Evolutionary conservation across 2,329 filamentous ascomycete genomes (phyloP), one percentile per base, ranked within the genome.

Genomic region (Talaromyces amestolkiae): DNA sequence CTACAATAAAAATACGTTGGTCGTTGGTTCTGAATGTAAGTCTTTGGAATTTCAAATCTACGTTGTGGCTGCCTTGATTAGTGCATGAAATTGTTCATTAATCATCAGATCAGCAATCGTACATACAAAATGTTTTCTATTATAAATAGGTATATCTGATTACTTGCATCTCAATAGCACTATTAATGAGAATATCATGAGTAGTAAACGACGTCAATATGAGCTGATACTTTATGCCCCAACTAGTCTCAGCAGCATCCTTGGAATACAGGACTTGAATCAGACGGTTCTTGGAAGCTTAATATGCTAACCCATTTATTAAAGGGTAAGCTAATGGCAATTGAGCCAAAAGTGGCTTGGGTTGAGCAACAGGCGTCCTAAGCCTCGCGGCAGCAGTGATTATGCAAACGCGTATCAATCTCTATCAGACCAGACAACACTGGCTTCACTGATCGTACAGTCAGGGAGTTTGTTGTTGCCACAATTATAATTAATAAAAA

Each of bases 121-220:
- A 37, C 33, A 19, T 37, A 7, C 7, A 31, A 31, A 31, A 5
- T 37, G 33, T 39, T 31, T 9, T 61, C 19, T 31, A 53, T 27
- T 41, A 24, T 31, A 6, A 31, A 22, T n/a, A 22, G 8, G 43
- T n/a, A 11, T 11, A 5, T 27, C 8, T 39, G n/a, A 35, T 22
- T 37, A 56, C n/a, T 37, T 9, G 11, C 3, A 54, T n/a, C 4
- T 19, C 17, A 54, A 35, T 54, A n/a, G 47, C 11, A 54, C 41
- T 24, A 41, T 53, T 7, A 31, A 43, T 54, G 47, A 62, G 22
- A 3, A 15, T 24, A 19, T 19, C 11, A 54, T 62, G 47, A 43
- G 37, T 37, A 22, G 51, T 33, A 62, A 13, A 62, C 39, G 47
- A 62, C 60, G 60, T 62, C 60, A 62, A 43, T 43, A 10, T 31